Evolutionary conservation across 1,284 basidiomycete species (phyloP), one percentile per base, ranked within the genome.

Genomic region (Gymnopus androsaceus): DNA sequence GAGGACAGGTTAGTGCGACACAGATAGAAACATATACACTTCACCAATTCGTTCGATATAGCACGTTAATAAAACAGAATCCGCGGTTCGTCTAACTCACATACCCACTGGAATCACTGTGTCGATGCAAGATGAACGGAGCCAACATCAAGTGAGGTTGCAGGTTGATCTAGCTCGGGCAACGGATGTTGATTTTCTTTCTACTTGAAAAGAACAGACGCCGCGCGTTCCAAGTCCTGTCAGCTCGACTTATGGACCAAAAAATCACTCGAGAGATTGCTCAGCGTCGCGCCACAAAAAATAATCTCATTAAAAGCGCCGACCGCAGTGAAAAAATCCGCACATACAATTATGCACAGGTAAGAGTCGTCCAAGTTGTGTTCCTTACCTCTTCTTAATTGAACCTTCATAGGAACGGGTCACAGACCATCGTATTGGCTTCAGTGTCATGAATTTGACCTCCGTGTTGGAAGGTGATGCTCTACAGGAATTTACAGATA

Each of bases 61-160:
- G 88, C 96, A 99, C 74, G 97, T 99, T 66, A 99, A 99, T 76
- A 94, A 93, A 80, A 99, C 96, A 0, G 97, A 99, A 72, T 98
- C 95, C 0, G 97, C 97, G 1, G 93, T 99, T n/a, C 88, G 97
- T 1, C 73, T 99, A 33, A 97, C 95, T 0, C 97, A 99, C 65
- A 74, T 92, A 12, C 96, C 97, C 0, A 93, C 94, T 1, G 95
- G 95, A 0, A 92, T 98, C 55, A 90, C 88, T 0, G 97, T 99
- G 8, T 95, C 94, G 3, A 98, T 98, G 94, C 97, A 99, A 75
- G 96, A 99, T 65, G 95, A 95, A 61, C 84, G 97, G 8, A 94
- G 90, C 66, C 96, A 99, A 69, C 96, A 99, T 69, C 90, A 93
- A 75, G 92, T 92, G 58, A 11, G 75, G 63, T 2, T 38, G 23